Base-by-base conservation (phyloP, 768 basidiomycete species). In the Kwoniella botswanensis region DNA sequence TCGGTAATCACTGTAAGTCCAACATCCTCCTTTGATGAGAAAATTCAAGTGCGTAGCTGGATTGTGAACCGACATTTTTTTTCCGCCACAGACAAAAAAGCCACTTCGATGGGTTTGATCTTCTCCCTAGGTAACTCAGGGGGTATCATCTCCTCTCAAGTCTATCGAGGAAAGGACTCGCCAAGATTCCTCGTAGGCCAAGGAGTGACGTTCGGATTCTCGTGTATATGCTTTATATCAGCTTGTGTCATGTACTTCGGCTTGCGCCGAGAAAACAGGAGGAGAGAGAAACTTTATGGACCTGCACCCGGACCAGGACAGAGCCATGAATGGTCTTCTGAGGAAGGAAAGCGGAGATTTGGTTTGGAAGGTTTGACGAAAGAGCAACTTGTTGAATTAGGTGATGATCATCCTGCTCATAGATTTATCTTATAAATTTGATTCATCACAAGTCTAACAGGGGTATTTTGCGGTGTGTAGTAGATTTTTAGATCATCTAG, bases 81-180 rank as follows among this genome's bases (percentile, higher is more conserved):
- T 62, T 44, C n/a, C 17, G n/a, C 55, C 41, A 43, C 65, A 71
- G 65, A 77, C 69, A 73, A 76, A 59, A 71, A 75, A 63, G 81
- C 81, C 10, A 77, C 76, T 10, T 71, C 77, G 6, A 82, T 83
- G 79, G 82, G 83, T 11, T 54, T 83, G 35, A 73, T 82, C n/a
- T 83, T 83, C 70, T 77, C 78, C 3, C 65, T 75, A 41, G 83
- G 82, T 22, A 84, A 84, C 73, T 69, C 76, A 9, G 82, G 82
- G 10, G 83, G 83, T 52, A 84, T 84, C 75, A 73, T 82, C 55
- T 72, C 80, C 0, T 77, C 76, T 18, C 78, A 81, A 65, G 80
- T 79, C 4, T 84, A 84, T 74, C 73, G 82, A 56, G 70, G 68
- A 35, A 65, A 73, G 57, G 79, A 82, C 63, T 63, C 80, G 0